Evolutionary conservation across 2,329 filamentous ascomycete species (phyloP).

Genomic region (Scleromitrula shiraiana): DNA sequence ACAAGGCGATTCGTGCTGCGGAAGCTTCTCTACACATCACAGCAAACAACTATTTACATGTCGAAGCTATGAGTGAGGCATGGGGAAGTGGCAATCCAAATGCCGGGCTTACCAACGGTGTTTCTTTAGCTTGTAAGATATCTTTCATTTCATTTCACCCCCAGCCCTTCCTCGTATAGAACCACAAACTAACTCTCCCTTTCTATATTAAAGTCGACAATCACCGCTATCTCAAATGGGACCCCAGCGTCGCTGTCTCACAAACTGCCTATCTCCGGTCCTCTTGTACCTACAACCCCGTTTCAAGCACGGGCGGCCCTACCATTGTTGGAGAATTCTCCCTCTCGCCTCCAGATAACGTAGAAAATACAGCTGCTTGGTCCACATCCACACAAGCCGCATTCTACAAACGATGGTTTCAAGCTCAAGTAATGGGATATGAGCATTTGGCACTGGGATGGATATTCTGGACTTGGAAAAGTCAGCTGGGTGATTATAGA

Average conservation of each 20-base stretch:
- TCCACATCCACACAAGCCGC: slow-evolving; percentile 32
- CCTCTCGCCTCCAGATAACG: slow-evolving; percentile 41
- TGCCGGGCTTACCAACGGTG: slow-evolving; percentile 35
- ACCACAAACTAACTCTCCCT: neutral
- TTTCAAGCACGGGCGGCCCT: slow-evolving; percentile 31
- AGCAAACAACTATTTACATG: slow-evolving; percentile 40
- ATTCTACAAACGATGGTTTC: slow-evolving; percentile 51
- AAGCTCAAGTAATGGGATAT: slow-evolving; percentile 46
- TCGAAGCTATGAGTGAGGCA: slow-evolving; percentile 43
- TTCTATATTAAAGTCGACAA: slow-evolving; percentile 10
- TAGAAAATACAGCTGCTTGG: slow-evolving; percentile 40
- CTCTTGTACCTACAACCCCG: slow-evolving; percentile 42
- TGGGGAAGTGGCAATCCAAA: slow-evolving; percentile 51
- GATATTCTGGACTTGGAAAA: slow-evolving; percentile 57
- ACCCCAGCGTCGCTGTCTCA: slow-evolving; percentile 34
- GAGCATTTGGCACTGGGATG: slow-evolving; percentile 44
- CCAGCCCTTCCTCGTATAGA: neutral
- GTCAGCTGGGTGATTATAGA: slow-evolving; percentile 38
- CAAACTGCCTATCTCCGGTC: slow-evolving; percentile 43
- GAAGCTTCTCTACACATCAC: slow-evolving; percentile 39
- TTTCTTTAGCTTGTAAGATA: slow-evolving; percentile 38
- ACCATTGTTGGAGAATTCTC: slow-evolving; percentile 53
- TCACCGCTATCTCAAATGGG: slow-evolving; percentile 52
- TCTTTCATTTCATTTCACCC: slow-evolving; percentile 7
- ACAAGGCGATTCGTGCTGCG: slow-evolving; percentile 40